Evolutionary conservation across 345 rosid genomes (phyloP), one percentile per base, ranked within the genome.

Genomic region (Lumnitzera racemosa): DNA sequence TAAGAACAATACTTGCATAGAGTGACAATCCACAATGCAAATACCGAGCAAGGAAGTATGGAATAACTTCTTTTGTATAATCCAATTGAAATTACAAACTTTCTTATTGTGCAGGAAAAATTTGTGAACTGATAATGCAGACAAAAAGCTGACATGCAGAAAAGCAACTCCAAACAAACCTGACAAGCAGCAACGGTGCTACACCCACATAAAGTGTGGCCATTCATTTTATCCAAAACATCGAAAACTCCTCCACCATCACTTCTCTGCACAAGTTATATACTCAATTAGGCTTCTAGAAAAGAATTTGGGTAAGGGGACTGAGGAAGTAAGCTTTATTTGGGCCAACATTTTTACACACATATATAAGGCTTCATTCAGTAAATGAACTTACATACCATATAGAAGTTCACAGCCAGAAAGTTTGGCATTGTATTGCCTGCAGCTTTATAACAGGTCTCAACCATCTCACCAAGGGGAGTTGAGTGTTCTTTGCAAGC

Each of bases 221-320:
- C 99, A 72, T 94, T 87, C 85, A 90, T 81, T 78, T 85, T 73
- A 69, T 91, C 98, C 58, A 90, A 29, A 69, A 59, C 77, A 66
- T 94, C 91, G 60, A 90, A 94, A 64, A 86, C 96, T 17, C 99
- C 97, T 23, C 95, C 97, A 24, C 99, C 96, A 48, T 94, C 97
- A 62, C 89, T 94, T 76, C 99, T 87, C 97, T 94, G 81, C 80
- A 80, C 52, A 36, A 36, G 43, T 36, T 36, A 36, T 36, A 36
- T 36, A 36, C 43, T 9, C 43, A 36, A 36, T 36, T 7, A 36
- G 11, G 43, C 10, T 36, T 27, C 31, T 27, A 2, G 31, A 27
- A 27, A 27, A 27, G 31, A 27, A 5, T 3, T 20, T 2, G 1
- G 43, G 43, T 36, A 36, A 36, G 43, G 36, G 20, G 20, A 20